A percentile compares a stretch with the other conserved stretches of the same genome.
These are phyloP conservation scores for Cordyceps cicadae DNA, from an alignment of 2,329 filamentous ascomycete genomes.

Conservation along the genomic window DNA sequence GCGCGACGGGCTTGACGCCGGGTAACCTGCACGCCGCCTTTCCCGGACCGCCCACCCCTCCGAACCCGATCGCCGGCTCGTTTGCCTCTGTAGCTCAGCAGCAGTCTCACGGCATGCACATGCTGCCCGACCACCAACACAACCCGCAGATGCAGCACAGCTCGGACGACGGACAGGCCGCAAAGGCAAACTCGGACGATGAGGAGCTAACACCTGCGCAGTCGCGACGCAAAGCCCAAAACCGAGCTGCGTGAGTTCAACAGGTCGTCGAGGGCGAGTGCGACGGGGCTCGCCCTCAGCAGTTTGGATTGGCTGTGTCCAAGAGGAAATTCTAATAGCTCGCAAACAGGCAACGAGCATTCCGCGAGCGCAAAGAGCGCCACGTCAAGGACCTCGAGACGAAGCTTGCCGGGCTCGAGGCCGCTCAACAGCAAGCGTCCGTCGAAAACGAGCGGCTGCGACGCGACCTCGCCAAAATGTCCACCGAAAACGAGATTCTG, in stretches of 20 bases:
- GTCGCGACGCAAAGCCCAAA: conserved; percentile 52
- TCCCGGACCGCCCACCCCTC: conserved; percentile 40
- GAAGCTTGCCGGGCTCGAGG: conserved; percentile 71
- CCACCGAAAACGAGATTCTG: conserved; percentile 88
- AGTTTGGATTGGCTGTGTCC: neutral
- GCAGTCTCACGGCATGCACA: conserved; percentile 16
- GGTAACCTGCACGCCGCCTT: conserved; percentile 22
- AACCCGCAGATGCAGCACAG: conserved; percentile 9
- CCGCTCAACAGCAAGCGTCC: conserved; percentile 60
- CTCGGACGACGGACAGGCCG: conserved; percentile 23
- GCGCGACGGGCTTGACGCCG: conserved; percentile 24
- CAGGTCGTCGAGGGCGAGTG: no score
- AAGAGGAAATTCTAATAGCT: neutral
- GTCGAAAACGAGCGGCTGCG: conserved; percentile 83
- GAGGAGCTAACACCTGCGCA: conserved; percentile 51
- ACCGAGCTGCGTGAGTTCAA: conserved; percentile 49
- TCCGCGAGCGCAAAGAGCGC: conserved; percentile 89
- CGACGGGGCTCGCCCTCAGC: neutral
- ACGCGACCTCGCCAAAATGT: conserved; percentile 71
- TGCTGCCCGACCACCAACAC: conserved; percentile 18
- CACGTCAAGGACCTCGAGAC: conserved; percentile 89
- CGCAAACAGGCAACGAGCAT: conserved; percentile 71
- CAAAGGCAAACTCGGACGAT: conserved; percentile 32
- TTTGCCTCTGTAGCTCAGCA: conserved; percentile 18
- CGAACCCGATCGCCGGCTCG: conserved; percentile 27